phyloP scores from a whole-genome alignment of 148 eudicot species.

The Beta vulgaris region DNA sequence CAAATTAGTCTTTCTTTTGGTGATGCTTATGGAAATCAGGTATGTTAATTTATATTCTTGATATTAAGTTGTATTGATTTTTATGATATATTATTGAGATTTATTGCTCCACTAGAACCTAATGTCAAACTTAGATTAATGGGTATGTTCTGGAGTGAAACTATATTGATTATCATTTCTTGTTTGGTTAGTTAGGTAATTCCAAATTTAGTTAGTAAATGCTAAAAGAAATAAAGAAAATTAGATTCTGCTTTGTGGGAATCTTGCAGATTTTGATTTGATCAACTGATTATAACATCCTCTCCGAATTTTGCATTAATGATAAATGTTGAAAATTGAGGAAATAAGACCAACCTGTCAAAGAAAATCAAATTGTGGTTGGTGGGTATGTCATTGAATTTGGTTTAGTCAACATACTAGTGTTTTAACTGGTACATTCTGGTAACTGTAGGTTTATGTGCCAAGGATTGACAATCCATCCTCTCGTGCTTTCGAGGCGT shows the following conservation, averaged over 20 bases:
- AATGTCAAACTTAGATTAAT: slow-evolving; percentile 9
- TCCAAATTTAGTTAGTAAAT: not conserved
- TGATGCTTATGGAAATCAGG: slow-evolving; percentile 60
- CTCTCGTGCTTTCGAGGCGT: slow-evolving; percentile 46
- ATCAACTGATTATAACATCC: not conserved
- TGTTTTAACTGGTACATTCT: not conserved
- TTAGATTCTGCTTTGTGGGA: not conserved
- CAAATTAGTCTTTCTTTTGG: slow-evolving; percentile 56
- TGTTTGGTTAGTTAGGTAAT: not conserved
- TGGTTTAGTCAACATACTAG: slow-evolving; percentile 1
- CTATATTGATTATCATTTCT: not conserved
- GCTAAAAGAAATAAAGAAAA: not conserved
- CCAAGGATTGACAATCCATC: slow-evolving; percentile 52
- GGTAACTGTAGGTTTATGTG: slow-evolving; percentile 39
- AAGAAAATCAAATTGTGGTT: not conserved
- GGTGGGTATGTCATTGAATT: not conserved
- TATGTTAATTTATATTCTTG: not conserved
- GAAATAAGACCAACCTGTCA: slow-evolving; percentile 14
- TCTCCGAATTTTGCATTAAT: not conserved
- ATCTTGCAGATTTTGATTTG: not conserved
- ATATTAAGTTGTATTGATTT: not conserved
- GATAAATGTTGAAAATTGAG: not conserved
- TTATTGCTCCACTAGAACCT: not conserved
- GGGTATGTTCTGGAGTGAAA: slow-evolving; percentile 16
- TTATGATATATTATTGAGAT: slow-evolving; percentile 4